Base-by-base conservation (phyloP, 805 yeast genomes). In the Pichia nakasei region DNA sequence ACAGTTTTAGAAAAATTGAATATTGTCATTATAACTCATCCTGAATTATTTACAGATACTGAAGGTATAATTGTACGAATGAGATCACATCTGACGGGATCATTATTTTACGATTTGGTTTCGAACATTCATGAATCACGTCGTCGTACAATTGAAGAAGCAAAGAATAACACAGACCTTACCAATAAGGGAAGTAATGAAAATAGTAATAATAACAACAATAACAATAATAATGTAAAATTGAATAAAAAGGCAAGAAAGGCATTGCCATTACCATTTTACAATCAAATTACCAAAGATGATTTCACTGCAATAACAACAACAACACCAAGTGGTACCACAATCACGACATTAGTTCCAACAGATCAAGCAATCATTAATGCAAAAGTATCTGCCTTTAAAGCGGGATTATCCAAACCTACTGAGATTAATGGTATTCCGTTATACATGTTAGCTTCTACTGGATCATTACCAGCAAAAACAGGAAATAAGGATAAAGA, bases 101-200 rank as follows among this genome's bases (percentile, higher is more conserved):
- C 96, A 0, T 63, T 89, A 42, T 89, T 89, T 55, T 89, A 89
- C 58, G 97, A 89, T 61, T 69, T 89, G 42, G 91, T 89, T 12
- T 88, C 95, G 88, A 84, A 95, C 60, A 82, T 89, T 39, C 97
- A 89, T 62, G 97, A 89, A 57, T 96, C 96, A 1, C 72, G 95
- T 59, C 70, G 96, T 58, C 68, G 95, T 43, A 72, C 75, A 32
- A 54, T 72, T 39, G 75, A 70, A 46, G 62, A 60, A 37, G 39
- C 41, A 15, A 67, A 69, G 26, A 58, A 63, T 32, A 60, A 63
- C n/a, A n/a, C n/a, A n/a, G n/a, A n/a, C n/a, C n/a, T n/a, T n/a
- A n/a, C n/a, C n/a, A n/a, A n/a, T n/a, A n/a, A n/a, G n/a, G n/a
- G n/a, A n/a, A n/a, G n/a, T 8, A 46, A 22, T 18, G 22, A 27